Percentiles rank a stretch among this genome's conserved stretches.
Conservation (phyloP, 176 grass and related monocot genomes). For the Aegilops sharonensis region DNA sequence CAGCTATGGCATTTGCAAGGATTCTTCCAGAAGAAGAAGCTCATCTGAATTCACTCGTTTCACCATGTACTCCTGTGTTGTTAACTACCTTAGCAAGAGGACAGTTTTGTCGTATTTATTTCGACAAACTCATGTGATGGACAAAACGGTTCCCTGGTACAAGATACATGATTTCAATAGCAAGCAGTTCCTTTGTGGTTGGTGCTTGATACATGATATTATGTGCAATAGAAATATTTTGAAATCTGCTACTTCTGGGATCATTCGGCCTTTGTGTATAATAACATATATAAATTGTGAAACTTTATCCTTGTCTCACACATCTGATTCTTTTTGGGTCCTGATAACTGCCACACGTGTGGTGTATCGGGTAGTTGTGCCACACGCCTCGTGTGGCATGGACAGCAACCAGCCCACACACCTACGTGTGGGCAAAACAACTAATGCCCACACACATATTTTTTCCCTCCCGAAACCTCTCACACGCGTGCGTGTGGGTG, state of each 20-base stretch:
- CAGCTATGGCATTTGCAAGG: slow-evolving; percentile 87
- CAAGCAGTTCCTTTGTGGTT: neutral
- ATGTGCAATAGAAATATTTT: neutral
- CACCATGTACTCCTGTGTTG: slow-evolving; percentile 37
- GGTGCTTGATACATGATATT: slow-evolving; percentile 18
- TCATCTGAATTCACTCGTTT: slow-evolving; percentile 58
- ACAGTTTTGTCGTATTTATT: slow-evolving; percentile 46
- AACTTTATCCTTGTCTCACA: neutral
- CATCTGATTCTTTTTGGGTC: neutral
- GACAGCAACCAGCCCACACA: too few relatives aligned
- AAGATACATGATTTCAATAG: slow-evolving; percentile 25
- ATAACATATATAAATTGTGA: neutral
- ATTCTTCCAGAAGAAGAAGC: slow-evolving; percentile 97
- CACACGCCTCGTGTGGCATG: too few relatives aligned
- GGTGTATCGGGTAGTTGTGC: too few relatives aligned
- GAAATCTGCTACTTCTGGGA: neutral
- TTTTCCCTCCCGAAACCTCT: too few relatives aligned
- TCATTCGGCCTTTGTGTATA: neutral
- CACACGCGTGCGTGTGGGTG: too few relatives aligned
- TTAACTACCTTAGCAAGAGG: slow-evolving; percentile 29
- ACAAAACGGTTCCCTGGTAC: slow-evolving; percentile 24
- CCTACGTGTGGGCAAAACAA: too few relatives aligned
- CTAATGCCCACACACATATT: too few relatives aligned
- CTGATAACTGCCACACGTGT: too few relatives aligned
- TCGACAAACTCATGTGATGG: neutral